Evolutionary conservation across 2,329 filamentous ascomycete species (phyloP).

Genomic region (Paramyrothecium sp.): DNA sequence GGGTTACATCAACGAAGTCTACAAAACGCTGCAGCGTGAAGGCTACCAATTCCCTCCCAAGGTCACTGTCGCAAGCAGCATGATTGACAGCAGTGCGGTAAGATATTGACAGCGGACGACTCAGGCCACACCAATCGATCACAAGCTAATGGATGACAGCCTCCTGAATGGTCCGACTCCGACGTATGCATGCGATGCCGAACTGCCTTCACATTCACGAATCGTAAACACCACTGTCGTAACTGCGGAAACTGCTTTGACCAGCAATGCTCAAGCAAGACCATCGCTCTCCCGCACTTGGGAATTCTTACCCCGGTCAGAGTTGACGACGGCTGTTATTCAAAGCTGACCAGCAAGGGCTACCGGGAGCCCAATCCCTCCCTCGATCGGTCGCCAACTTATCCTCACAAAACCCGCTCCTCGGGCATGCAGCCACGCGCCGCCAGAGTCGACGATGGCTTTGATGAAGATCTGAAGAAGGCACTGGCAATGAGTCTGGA

Average conservation of each 20-base stretch:
- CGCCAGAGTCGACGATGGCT: conserved; percentile 83
- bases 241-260: conserved; percentile 99
- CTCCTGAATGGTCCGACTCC: conserved; percentile 95
- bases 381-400: conserved; percentile 47
- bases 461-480: conserved; percentile 91
- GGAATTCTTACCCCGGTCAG: conserved; percentile 89
- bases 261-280: conserved; percentile 89
- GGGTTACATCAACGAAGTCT: conserved; percentile 85
- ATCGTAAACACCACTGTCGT: conserved; percentile 95
- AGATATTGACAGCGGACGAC: conserved; percentile 31
- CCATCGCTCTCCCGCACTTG: conserved; percentile 82
- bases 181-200: conserved; percentile 98
- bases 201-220: conserved; percentile 94
- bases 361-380: conserved; percentile 37
- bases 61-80: conserved; percentile 85
- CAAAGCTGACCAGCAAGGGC: conserved; percentile 76
- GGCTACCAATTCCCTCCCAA: conserved; percentile 88
- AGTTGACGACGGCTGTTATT: conserved; percentile 94
- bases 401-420: conserved; percentile 63
- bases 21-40: conserved; percentile 77
- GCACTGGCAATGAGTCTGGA: conserved; percentile 97
- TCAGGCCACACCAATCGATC: background rate
- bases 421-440: conserved; percentile 83
- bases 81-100: conserved; percentile 96
- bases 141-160: conserved; percentile 45